Base-by-base conservation (phyloP, 2,329 filamentous ascomycete genomes). In the Diaporthe sp. region DNA sequence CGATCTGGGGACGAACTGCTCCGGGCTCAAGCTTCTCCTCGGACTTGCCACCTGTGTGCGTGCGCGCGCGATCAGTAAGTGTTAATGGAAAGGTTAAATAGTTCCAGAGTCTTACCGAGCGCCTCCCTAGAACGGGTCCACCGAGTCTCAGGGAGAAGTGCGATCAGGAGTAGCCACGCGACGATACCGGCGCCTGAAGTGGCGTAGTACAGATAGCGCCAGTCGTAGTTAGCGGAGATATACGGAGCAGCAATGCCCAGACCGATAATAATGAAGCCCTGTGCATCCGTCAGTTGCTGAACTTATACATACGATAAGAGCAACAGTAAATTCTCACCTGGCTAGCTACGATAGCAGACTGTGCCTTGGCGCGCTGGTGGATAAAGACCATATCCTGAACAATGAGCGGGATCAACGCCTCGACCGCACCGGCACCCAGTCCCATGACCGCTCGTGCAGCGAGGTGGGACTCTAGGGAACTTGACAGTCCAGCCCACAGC, bases 381-480 rank as follows among this genome's bases (percentile, higher is more conserved):
- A 85, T 80, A 44, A 85, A 85, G 58, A 84, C 81, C 53, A 85
- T 80, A 55, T 85, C 84, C 78, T 85, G 83, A 1, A 84, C 80
- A 44, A 85, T 82, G 15, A 85, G 79, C 3, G 84, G 84, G 9
- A 85, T 80, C 28, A 85, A 74, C 1, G 83, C 82, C 75, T 84
- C 82, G 22, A 83, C 82, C 0, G 83, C 80, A 5, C 83, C 83
- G 0, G 82, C 83, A 1, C 83, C 84, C 12, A 85, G 77, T 0
- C 83, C 84, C 75, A 84, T 80, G 19, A 85, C 74, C 28, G 79
- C 81, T 12, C 83, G 76, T 2, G 83, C 83, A 1, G 80, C 81
- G 6, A 85, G 73, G 71, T 85, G 84, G 15, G 78, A 78, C 3
- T 78, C 74, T 2, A 84, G 76, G 1, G 79, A 78, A 2, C 77